These are phyloP conservation scores for Thermothelomyces thermophilus DNA, from an alignment of 2,329 filamentous ascomycete genomes.

Conservation along the genomic window DNA sequence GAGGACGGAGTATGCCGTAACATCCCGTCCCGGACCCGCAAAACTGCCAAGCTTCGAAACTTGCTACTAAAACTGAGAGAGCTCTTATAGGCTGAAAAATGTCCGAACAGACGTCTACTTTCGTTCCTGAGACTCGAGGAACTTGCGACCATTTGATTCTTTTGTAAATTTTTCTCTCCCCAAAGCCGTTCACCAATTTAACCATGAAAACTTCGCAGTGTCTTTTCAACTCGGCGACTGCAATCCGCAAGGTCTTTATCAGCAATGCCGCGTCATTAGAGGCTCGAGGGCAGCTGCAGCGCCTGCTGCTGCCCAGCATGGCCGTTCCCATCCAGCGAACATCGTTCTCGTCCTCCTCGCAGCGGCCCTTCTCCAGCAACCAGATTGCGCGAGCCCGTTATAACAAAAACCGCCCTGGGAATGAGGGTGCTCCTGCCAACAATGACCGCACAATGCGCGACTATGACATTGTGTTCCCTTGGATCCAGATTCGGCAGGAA, in stretches of 20 bases:
- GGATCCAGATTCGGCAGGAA: conserved; percentile 32
- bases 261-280: conserved; percentile 28
- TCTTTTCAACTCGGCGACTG: conserved; percentile 39
- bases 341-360: neutral
- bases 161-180: neutral
- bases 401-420: neutral
- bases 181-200: neutral
- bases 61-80: neutral
- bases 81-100: conserved; percentile 15
- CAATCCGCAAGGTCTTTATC: conserved; percentile 43
- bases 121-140: neutral
- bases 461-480: conserved; percentile 40
- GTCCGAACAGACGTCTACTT: neutral
- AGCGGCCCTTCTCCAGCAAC: conserved; percentile 5
- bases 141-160: no score
- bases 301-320: conserved; percentile 15
- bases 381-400: neutral
- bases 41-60: conserved; percentile 3
- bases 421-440: neutral
- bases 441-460: conserved; percentile 32
- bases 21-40: neutral
- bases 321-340: neutral
- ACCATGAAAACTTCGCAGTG: conserved; percentile 37
- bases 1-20: neutral
- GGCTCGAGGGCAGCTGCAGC: conserved; percentile 21